phyloP scores from a whole-genome alignment of 345 rosid species.

The Dovyalis caffra region DNA sequence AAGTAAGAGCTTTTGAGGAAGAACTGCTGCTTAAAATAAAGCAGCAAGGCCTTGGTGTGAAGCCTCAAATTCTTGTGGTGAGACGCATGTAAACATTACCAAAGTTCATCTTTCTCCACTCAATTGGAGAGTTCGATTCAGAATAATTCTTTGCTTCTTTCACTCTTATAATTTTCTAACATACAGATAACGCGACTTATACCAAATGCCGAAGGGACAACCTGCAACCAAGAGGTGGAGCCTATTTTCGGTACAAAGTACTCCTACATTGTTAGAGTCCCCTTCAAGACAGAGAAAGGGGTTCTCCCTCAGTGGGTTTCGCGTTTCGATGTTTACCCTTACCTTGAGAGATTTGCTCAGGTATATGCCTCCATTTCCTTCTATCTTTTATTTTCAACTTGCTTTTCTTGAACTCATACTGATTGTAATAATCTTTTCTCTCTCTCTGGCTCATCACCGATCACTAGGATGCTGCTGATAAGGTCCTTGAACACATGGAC shows the following conservation, averaged over 20 bases:
- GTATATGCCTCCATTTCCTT: slow-evolving; percentile 26
- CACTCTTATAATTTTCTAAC: not conserved
- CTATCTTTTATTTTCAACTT: not conserved
- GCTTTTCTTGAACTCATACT: not conserved
- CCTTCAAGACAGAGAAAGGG: slow-evolving; percentile 70
- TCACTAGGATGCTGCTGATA: slow-evolving; percentile 57
- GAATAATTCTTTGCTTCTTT: not conserved
- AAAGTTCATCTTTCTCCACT: not conserved
- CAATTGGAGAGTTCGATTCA: not conserved
- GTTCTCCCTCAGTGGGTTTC: slow-evolving; percentile 84
- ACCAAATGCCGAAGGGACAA: slow-evolving; percentile 76
- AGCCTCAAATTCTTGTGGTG: slow-evolving; percentile 89
- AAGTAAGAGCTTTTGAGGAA: slow-evolving; percentile 90
- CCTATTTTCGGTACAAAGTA: slow-evolving; percentile 58
- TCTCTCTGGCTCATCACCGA: not conserved
- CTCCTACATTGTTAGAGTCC: slow-evolving; percentile 72
- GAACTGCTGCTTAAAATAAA: slow-evolving; percentile 64
- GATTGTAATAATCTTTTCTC: not conserved
- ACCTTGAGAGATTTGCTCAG: slow-evolving; percentile 72
- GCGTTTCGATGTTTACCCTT: slow-evolving; percentile 88
- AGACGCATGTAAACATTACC: slow-evolving; percentile 7
- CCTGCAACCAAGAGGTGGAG: slow-evolving; percentile 80
- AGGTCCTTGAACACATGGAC: slow-evolving; percentile 58
- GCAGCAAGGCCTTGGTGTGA: slow-evolving; percentile 68
- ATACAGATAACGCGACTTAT: slow-evolving; percentile 76